phyloP scores from a whole-genome alignment of 495 filamentous ascomycete genomes.

The Tuber magnatum region DNA sequence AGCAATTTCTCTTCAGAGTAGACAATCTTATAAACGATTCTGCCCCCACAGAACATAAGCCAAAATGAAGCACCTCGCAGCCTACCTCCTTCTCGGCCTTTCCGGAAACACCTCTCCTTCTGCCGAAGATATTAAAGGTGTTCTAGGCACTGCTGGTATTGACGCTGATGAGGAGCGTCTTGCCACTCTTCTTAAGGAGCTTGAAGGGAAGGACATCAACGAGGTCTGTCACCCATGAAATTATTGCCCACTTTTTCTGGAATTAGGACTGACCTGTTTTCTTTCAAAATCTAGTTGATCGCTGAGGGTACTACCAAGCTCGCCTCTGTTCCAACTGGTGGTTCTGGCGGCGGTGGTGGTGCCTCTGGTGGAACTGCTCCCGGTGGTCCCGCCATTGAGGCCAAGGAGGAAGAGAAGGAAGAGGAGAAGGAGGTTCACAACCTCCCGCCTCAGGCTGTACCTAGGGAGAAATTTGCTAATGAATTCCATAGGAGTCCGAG shows the following conservation, averaged over 20 bases:
- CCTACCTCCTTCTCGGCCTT: constrained; percentile 92
- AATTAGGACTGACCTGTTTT: constrained; percentile 12
- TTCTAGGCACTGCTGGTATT: constrained; percentile 90
- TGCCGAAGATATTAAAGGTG: constrained; percentile 76
- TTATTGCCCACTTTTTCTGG: not conserved
- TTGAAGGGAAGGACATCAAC: constrained; percentile 95
- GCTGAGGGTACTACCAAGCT: constrained; percentile 84
- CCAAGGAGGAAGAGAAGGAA: constrained; percentile 65
- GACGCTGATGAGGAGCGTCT: constrained; percentile 88
- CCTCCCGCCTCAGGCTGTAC: not conserved
- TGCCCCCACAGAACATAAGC: constrained; percentile 37
- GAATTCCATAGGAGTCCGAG: constrained; percentile 68
- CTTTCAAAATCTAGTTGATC: constrained; percentile 62
- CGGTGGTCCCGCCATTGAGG: constrained; percentile 60
- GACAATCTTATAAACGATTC: constrained; percentile 22
- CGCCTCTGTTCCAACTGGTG: constrained; percentile 92
- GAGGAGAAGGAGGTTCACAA: constrained; percentile 59
- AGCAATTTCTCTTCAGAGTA: not conserved
- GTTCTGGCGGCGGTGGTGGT: constrained; percentile 63
- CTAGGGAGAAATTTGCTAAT: constrained; percentile 47
- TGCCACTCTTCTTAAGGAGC: constrained; percentile 75
- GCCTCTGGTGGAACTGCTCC: no score
- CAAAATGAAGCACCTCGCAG: constrained; percentile 99
- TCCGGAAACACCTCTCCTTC: constrained; percentile 88
- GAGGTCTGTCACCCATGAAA: constrained; percentile 54